phyloP scores from a whole-genome alignment of 192 early-diverging fungal species.

The Rhizophlyctis rosea region DNA sequence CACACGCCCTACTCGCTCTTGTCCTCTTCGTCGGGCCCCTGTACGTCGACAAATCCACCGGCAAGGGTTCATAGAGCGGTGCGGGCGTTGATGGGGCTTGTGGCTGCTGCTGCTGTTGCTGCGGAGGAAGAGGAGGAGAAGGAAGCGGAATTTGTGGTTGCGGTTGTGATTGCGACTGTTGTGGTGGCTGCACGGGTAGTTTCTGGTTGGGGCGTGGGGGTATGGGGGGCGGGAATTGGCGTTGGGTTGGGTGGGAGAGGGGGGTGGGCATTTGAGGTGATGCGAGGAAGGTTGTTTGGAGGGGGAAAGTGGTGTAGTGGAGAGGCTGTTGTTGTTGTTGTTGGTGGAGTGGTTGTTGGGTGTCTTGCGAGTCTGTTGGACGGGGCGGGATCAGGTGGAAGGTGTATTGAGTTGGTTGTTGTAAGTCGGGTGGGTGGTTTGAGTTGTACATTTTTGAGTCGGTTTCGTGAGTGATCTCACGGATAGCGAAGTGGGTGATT shows the following conservation, averaged over 20 bases:
- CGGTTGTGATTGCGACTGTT: neutral
- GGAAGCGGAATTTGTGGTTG: neutral
- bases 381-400: too few relatives aligned
- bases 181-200: neutral
- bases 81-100: neutral
- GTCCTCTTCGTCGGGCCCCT: constrained; percentile 20
- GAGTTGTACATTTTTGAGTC: too few relatives aligned
- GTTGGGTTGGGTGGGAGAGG: neutral
- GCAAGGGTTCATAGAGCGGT: neutral
- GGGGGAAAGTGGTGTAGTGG: neutral
- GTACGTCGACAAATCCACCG: neutral
- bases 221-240: neutral
- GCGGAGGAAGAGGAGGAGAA: neutral
- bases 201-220: neutral
- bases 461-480: too few relatives aligned
- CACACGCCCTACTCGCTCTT: constrained; percentile 29
- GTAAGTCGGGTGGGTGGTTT: too few relatives aligned
- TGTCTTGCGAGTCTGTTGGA: neutral
- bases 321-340: neutral
- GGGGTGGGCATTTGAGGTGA: neutral
- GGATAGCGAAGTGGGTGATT: too few relatives aligned
- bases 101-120: neutral
- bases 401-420: too few relatives aligned
- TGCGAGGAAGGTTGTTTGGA: neutral
- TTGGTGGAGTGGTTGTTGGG: neutral